Evolutionary conservation across 2,329 filamentous ascomycete species (phyloP), one percentile per base, ranked within the genome.

Genomic region (Nemania sp.): DNA sequence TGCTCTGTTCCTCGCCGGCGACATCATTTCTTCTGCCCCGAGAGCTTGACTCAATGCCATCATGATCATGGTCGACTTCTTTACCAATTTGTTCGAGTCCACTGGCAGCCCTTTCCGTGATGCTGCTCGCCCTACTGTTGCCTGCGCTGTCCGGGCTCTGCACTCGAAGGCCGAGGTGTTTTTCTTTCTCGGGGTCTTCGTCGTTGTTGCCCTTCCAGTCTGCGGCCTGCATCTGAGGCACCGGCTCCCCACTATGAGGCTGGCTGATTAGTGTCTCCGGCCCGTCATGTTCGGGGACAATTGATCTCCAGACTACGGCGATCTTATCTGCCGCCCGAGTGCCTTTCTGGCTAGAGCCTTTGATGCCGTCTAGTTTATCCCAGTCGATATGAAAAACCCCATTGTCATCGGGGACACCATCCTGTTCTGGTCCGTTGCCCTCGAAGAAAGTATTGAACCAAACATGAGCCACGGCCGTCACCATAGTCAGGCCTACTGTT

Each of bases 391-490:
- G 72, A 44, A 84, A 84, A 3, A 84, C 75, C 9, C 82, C 93
- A 8, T 81, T 89, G 37, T 86, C 80, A 43, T 88, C 80, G 0
- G 90, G 78, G 14, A 77, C 74, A 20, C 89, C 90, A 23, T 75
- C 71, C 36, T 85, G 78, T 66, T 91, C 88, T 0, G 88, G 86
- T 0, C 89, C 88, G 17, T 82, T 76, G 39, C 92, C 91, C 73
- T 97, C 94, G 65, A 97, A 97, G 72, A 86, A 97, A 1, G 86
- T 79, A 67, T 99, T 99, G 77, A 97, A 96, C 94, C 94, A 99
- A 14, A 96, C 90, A 66, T 97, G 93, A 0, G 92, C 92, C 8
- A 97, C 86, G 0, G 92, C 86, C 0, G 93, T 96, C 3, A 97
- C 91, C 86, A 97, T 90, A 0, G 90, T 91, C 62, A 90, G 82